phyloP scores from a whole-genome alignment of 208 protist genomes.

The Herpetomonas tarakana region DNA sequence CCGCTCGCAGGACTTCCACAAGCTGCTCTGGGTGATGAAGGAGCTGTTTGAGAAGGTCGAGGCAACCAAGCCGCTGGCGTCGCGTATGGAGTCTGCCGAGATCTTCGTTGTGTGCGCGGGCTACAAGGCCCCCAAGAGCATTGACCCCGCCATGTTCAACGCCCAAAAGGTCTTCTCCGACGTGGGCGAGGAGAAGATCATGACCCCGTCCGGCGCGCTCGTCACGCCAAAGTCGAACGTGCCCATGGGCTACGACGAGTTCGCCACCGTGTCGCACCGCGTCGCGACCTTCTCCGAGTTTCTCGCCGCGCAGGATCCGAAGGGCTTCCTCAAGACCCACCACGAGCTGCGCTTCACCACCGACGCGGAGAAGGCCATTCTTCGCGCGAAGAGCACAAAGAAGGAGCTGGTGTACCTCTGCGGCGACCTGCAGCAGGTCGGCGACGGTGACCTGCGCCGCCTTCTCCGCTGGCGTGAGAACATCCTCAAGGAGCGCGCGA shows the following conservation, averaged over 20 bases:
- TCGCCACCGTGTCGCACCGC: constrained; percentile 74
- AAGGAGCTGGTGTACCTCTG: constrained; percentile 92
- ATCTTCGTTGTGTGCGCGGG: constrained; percentile 98
- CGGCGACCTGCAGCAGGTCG: constrained; percentile 93
- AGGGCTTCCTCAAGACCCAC: constrained; percentile 81
- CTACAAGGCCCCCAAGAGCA: constrained; percentile 94
- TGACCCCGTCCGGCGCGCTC: constrained; percentile 63
- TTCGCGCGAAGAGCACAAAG: constrained; percentile 82
- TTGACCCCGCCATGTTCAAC: constrained; percentile 97
- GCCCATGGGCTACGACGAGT: constrained; percentile 91
- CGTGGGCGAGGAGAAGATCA: constrained; percentile 87
- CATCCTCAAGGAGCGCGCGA: constrained; percentile 65
- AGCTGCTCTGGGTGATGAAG: constrained; percentile 98
- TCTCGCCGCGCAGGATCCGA: constrained; percentile 84
- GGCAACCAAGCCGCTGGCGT: constrained; percentile 97
- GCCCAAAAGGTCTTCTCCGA: constrained; percentile 95
- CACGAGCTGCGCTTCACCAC: constrained; percentile 89
- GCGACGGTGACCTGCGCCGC: constrained; percentile 90
- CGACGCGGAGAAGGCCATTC: constrained; percentile 73
- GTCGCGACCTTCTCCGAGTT: constrained; percentile 89
- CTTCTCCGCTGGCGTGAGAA: constrained; percentile 94
- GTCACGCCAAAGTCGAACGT: constrained; percentile 78
- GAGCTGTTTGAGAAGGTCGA: constrained; percentile 99
- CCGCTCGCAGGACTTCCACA: constrained; percentile 97
- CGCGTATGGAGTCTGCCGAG: constrained; percentile 97